A percentile compares a stretch with the other conserved stretches of the same genome.
These are phyloP conservation scores for Alloteropsis angusta DNA, from an alignment of 202 grass and related monocot species.

Conservation along the genomic window DNA sequence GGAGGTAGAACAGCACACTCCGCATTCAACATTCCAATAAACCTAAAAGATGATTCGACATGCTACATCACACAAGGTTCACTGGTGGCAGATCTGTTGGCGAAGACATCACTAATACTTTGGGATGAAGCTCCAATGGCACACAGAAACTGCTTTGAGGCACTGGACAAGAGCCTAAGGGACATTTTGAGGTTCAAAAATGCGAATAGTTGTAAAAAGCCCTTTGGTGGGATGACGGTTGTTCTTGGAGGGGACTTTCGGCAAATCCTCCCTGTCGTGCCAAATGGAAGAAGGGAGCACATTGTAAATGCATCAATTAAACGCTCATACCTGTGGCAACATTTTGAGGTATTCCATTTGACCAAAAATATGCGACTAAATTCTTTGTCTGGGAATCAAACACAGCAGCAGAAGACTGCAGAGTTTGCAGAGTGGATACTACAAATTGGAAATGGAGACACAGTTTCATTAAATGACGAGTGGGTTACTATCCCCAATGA, in stretches of 20 bases:
- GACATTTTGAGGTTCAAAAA: neutral
- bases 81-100: neutral
- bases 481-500: slow-evolving; percentile 13
- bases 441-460: slow-evolving; percentile 26
- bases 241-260: slow-evolving; percentile 15
- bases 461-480: slow-evolving; percentile 10
- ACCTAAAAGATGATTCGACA: slow-evolving; percentile 7
- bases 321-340: slow-evolving; percentile 21
- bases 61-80: neutral
- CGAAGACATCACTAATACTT: neutral
- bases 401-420: neutral
- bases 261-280: slow-evolving; percentile 20
- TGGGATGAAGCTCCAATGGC: slow-evolving; percentile 24
- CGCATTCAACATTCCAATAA: slow-evolving; percentile 1
- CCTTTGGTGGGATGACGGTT: slow-evolving; percentile 21
- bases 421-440: slow-evolving; percentile 34
- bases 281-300: slow-evolving; percentile 14
- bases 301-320: slow-evolving; percentile 33
- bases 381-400: neutral
- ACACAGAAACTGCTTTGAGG: slow-evolving; percentile 13
- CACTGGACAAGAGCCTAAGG: neutral
- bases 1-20: slow-evolving; percentile 16
- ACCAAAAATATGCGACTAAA: slow-evolving; percentile 41
- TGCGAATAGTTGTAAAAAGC: neutral
- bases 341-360: slow-evolving; percentile 26